These are phyloP conservation scores for Prototheca stagnorum DNA, from an alignment of 163 green algal genomes.

Conservation along the genomic window DNA sequence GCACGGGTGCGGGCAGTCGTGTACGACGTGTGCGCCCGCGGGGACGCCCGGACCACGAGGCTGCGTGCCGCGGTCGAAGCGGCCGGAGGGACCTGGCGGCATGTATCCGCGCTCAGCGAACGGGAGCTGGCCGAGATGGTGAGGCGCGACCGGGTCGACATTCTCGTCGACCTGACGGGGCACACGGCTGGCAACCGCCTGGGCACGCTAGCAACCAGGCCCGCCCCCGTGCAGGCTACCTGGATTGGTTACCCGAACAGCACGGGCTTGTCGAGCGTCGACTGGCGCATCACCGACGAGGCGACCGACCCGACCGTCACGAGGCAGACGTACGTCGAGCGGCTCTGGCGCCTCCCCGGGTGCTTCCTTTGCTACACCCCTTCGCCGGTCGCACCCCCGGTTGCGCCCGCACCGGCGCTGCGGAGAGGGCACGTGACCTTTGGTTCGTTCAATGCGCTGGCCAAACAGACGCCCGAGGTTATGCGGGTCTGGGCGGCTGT, in stretches of 20 bases:
- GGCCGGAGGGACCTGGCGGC: too few relatives aligned
- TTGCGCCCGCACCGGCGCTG: slow-evolving; percentile 54
- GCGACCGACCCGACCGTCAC: slow-evolving; percentile 65
- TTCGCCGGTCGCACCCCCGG: slow-evolving; percentile 46
- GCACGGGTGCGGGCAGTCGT: neutral
- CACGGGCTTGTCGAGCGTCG: slow-evolving; percentile 66
- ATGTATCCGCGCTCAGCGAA: slow-evolving; percentile 37
- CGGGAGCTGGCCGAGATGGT: slow-evolving; percentile 60
- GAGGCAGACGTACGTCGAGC: slow-evolving; percentile 47
- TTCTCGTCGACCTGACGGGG: slow-evolving; percentile 91
- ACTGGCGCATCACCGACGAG: slow-evolving; percentile 88
- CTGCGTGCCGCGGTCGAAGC: too few relatives aligned
- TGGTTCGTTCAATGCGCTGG: slow-evolving; percentile 93
- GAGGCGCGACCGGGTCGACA: slow-evolving; percentile 59
- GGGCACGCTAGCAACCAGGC: slow-evolving; percentile 55
- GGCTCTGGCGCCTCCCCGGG: slow-evolving; percentile 66
- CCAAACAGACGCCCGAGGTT: slow-evolving; percentile 82
- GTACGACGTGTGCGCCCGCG: neutral
- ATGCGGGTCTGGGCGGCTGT: slow-evolving; percentile 61
- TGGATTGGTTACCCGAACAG: slow-evolving; percentile 98
- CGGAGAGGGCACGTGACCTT: slow-evolving; percentile 83
- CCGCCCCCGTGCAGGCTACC: slow-evolving; percentile 78
- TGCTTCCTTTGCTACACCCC: slow-evolving; percentile 98
- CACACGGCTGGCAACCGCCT: slow-evolving; percentile 94
- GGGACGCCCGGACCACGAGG: slow-evolving; percentile 49